Percentiles rank a stretch among this genome's conserved stretches.
Conservation (phyloP, 441 rosid genomes). For the Erodium trifolium region DNA sequence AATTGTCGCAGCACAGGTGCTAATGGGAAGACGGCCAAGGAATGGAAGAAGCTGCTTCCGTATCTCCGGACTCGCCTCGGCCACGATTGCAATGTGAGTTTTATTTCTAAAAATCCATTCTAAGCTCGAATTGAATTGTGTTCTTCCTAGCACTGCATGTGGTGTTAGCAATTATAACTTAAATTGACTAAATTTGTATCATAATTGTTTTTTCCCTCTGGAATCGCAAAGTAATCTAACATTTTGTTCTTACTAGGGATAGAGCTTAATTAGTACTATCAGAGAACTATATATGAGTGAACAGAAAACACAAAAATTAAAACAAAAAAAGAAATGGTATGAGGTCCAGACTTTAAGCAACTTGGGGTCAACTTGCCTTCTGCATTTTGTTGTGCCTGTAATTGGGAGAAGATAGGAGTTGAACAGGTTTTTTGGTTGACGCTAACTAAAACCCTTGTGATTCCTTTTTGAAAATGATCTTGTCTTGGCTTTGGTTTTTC, state of each 20-base stretch:
- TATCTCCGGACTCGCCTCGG: constrained; percentile 69
- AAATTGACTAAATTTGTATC: background rate
- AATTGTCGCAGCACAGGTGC: constrained; percentile 45
- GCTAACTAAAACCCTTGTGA: background rate
- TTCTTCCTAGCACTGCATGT: background rate
- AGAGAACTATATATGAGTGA: background rate
- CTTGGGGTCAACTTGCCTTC: background rate
- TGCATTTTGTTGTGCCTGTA: background rate
- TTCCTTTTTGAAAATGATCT: background rate
- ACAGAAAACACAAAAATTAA: background rate
- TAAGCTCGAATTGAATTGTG: background rate
- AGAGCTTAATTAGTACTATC: background rate
- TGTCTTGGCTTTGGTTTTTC: background rate
- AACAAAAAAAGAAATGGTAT: too few species aligned
- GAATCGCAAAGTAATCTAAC: background rate
- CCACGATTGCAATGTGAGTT: constrained; percentile 65
- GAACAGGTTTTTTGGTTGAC: background rate
- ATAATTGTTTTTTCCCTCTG: background rate
- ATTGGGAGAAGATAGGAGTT: background rate
- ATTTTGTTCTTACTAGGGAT: background rate
- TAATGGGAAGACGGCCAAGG: constrained; percentile 81
- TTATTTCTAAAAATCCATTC: background rate
- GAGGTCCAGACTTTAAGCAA: background rate
- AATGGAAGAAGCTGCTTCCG: constrained; percentile 89
- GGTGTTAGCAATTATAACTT: background rate